phyloP scores from a whole-genome alignment of 257 asterid genomes.

The Ophiorrhiza pumila region DNA sequence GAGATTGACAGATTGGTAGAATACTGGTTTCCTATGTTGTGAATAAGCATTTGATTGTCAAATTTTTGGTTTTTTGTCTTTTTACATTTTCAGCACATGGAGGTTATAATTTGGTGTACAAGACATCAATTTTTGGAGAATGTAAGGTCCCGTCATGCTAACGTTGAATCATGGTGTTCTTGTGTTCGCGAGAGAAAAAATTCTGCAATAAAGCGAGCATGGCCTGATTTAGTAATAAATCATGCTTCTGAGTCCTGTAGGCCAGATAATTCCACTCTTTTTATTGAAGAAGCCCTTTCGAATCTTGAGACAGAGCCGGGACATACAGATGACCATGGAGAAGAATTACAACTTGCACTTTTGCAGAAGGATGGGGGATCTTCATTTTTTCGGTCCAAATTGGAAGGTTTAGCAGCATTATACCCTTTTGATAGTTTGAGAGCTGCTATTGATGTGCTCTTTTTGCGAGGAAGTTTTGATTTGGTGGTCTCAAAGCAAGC shows the following conservation, averaged over 20 bases:
- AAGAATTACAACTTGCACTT: conserved; percentile 44
- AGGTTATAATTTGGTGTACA: conserved; percentile 82
- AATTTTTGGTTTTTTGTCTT: background rate
- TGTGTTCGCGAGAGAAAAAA: conserved; percentile 64
- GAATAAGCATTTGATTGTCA: background rate
- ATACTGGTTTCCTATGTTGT: background rate
- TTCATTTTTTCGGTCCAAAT: conserved; percentile 41
- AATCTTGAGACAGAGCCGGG: conserved; percentile 65
- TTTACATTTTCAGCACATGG: conserved; percentile 65
- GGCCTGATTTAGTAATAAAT: conserved; percentile 56
- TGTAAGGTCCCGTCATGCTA: conserved; percentile 50
- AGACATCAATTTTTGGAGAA: conserved; percentile 71
- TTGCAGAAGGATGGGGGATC: conserved; percentile 43
- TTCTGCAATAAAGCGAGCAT: conserved; percentile 67
- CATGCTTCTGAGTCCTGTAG: conserved; percentile 34
- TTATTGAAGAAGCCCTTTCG: conserved; percentile 84
- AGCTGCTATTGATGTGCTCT: conserved; percentile 81
- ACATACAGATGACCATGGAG: conserved; percentile 39
- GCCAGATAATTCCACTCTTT: conserved; percentile 52
- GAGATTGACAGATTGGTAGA: background rate
- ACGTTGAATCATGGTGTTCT: conserved; percentile 59
- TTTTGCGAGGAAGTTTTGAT: conserved; percentile 82
- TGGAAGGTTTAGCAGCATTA: conserved; percentile 68
- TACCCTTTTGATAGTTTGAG: conserved; percentile 82
- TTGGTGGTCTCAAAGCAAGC: conserved; percentile 87